Conservation (phyloP, 371 early-diverging fungal genomes). For the Mucor plumbeus region DNA sequence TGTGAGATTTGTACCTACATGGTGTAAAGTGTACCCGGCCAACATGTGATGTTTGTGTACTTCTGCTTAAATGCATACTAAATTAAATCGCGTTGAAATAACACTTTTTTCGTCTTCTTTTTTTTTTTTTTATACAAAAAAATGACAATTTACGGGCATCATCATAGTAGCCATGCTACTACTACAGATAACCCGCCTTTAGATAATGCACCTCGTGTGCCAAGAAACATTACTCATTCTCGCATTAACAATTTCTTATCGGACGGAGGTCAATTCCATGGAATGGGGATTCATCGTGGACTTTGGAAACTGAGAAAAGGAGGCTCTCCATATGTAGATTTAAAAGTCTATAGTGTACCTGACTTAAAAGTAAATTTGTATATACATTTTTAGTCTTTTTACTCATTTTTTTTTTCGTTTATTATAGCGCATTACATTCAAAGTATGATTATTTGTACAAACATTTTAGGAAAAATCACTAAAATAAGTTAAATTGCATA, state of each 20-base stretch:
- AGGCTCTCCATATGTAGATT: constrained; percentile 41
- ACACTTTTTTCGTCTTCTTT: constrained; percentile 3
- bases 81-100: not conserved
- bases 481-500: constrained; percentile 6
- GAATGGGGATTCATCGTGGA: constrained; percentile 51
- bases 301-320: constrained; percentile 39
- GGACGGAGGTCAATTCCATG: constrained; percentile 45
- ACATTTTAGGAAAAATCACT: not conserved
- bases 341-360: constrained; percentile 79
- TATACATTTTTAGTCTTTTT: not conserved
- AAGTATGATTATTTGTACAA: constrained; percentile 24
- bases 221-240: constrained; percentile 40
- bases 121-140: constrained; percentile 2
- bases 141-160: constrained; percentile 34
- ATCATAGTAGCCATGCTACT: constrained; percentile 27
- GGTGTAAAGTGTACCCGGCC: not conserved
- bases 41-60: constrained; percentile 12
- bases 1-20: not conserved
- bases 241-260: constrained; percentile 52
- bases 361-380: constrained; percentile 56
- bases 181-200: constrained; percentile 25
- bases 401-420: not conserved
- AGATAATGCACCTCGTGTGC: constrained; percentile 47
- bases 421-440: constrained; percentile 45
- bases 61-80: not conserved